Percentiles rank a stretch among this genome's conserved stretches.
Conservation (phyloP, 192 early-diverging fungal species). For the Gryganskiella cystojenkinii region DNA sequence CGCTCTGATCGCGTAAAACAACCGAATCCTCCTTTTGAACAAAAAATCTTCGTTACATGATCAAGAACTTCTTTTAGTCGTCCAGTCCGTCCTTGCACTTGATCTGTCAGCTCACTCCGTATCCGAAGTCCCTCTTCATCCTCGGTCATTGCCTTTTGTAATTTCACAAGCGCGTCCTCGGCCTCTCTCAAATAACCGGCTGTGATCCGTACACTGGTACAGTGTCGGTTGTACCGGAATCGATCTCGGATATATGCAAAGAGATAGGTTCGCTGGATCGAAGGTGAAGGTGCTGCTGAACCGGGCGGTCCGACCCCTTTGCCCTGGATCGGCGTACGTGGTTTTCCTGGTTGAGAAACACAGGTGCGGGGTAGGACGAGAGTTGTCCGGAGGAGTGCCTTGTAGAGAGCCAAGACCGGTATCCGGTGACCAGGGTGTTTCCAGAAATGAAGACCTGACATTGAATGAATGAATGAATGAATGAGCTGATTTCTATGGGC, state of each 20-base stretch:
- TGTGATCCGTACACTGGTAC: constrained; percentile 44
- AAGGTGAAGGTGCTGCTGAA: constrained; percentile 5
- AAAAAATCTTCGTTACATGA: constrained; percentile 27
- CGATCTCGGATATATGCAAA: constrained; percentile 39
- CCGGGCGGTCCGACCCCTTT: constrained; percentile 31
- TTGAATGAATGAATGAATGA: too few species aligned
- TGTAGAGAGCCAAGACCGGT: constrained; percentile 48
- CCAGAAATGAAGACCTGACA: constrained; percentile 40
- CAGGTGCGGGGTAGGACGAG: constrained; percentile 20
- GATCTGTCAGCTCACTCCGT: constrained; percentile 34
- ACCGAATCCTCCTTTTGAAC: background rate
- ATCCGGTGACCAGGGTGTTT: constrained; percentile 44
- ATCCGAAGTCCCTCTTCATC: constrained; percentile 8
- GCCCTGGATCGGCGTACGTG: constrained; percentile 17
- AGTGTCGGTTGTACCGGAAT: constrained; percentile 42
- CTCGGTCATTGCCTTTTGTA: constrained; percentile 32
- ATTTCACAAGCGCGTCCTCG: constrained; percentile 16
- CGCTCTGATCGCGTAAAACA: background rate
- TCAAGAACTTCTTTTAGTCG: constrained; percentile 51
- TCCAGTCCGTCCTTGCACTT: constrained; percentile 41
- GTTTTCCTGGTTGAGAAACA: constrained; percentile 21
- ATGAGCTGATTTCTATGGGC: too few species aligned
- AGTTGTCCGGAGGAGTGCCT: constrained; percentile 23
- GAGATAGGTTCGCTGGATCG: constrained; percentile 37
- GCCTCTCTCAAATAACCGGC: constrained; percentile 30